A percentile compares a stretch with the other conserved stretches of the same genome.
These are phyloP conservation scores for Cystobasidiaceae sp. DNA, from an alignment of 1,284 basidiomycete species.

Conservation along the genomic window DNA sequence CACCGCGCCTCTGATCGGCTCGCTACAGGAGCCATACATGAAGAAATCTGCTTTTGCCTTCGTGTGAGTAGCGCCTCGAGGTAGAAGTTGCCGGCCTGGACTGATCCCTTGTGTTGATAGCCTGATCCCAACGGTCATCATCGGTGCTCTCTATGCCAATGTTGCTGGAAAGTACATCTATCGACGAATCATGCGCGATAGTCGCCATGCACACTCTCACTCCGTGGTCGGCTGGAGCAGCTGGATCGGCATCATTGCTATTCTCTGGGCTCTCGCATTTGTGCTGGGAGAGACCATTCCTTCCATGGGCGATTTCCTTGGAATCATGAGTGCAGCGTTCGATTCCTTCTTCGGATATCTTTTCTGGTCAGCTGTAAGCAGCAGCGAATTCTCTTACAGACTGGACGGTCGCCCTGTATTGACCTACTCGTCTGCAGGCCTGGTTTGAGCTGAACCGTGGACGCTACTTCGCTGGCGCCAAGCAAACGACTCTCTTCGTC, in stretches of 20 bases:
- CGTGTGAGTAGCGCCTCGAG: slow-evolving; percentile 30
- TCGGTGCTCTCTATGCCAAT: slow-evolving; percentile 45
- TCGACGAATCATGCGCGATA: slow-evolving; percentile 41
- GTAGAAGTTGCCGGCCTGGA: not conserved
- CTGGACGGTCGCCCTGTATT: no score
- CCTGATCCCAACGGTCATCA: slow-evolving; percentile 45
- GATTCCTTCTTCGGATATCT: slow-evolving; percentile 45
- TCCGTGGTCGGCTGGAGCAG: slow-evolving; percentile 44
- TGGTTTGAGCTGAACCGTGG: slow-evolving; percentile 29
- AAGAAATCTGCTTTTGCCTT: slow-evolving; percentile 41
- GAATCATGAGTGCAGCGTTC: slow-evolving; percentile 45
- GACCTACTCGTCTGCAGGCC: no score
- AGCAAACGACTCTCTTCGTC: slow-evolving; percentile 5
- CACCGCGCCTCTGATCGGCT: slow-evolving; percentile 35
- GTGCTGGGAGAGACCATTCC: slow-evolving; percentile 45
- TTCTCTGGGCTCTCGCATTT: slow-evolving; percentile 45
- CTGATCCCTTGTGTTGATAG: not conserved
- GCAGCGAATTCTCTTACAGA: no score
- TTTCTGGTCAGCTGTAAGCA: slow-evolving; percentile 41
- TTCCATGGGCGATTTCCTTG: slow-evolving; percentile 38
- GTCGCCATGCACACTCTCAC: slow-evolving; percentile 45
- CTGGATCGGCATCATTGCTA: slow-evolving; percentile 42
- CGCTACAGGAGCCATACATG: slow-evolving; percentile 32
- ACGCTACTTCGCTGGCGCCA: slow-evolving; percentile 15
- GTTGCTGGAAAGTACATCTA: slow-evolving; percentile 44